Evolutionary conservation across 139 green algal species (phyloP), one percentile per base, ranked within the genome.

Genomic region (Chlorella sorokiniana): DNA sequence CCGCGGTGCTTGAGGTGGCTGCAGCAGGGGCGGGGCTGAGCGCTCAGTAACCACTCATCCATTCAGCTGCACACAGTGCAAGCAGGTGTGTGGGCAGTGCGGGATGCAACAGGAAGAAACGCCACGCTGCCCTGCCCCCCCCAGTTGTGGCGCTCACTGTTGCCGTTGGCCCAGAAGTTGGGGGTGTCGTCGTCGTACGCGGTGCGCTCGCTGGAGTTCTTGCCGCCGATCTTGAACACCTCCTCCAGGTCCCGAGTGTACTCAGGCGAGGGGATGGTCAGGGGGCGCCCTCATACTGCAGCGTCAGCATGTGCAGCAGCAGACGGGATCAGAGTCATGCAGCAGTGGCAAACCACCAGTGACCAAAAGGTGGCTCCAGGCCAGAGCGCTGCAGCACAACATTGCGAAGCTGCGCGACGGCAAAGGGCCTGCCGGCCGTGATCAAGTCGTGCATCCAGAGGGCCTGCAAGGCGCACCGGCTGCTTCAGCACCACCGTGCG

Each of bases 91-190:
- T 8, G 27, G 23, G 33, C 8, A 27, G 31, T n/a, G 63, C 31
- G 14, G 33, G n/a, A 70, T 16, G 35, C 63, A 69, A 29, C 7
- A 11, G 4, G 7, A 40, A 31, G 4, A 3, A 18, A 31, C 4
- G 8, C 31, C 33, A 20, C 25, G 27, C 33, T 25, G 27, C 35
- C 27, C 25, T 29, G 2, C 27, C 23, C 59, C 9, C 11, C 25
- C 59, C 59, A 18, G 54, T 18, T 23, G 2, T 20, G 7, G 0
- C 16, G 44, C 83, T 70, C 78, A 81, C 79, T 62, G 20, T 67
- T 42, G 42, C 79, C 80, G 35, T 78, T 73, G 2, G 84, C 79
- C 84, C 84, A 86, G 45, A 86, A 86, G 56, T 33, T 38, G 14
- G 69, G 41, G 0, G 69, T 86, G 33, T 76, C 69, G 31, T 40